Conservation (phyloP, 805 yeast species). For the Barnettozyma siamensis region DNA sequence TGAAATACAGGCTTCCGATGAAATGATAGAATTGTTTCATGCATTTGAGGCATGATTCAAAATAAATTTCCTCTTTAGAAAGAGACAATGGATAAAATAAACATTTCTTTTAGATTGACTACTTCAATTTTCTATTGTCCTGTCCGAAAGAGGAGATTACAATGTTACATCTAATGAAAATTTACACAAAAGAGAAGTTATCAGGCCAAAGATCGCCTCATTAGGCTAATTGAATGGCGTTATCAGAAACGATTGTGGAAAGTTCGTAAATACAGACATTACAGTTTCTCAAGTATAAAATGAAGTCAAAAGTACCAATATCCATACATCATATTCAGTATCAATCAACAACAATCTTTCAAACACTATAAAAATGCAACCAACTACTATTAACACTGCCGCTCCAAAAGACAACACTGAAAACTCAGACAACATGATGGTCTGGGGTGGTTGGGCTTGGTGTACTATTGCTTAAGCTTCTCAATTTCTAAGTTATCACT, state of each 20-base stretch:
- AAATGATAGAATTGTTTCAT: too few relatives aligned
- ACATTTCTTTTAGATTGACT: constrained; percentile 55
- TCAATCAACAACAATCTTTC: neutral
- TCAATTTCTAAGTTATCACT: neutral
- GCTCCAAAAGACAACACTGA: constrained; percentile 10
- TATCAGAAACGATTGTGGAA: too few relatives aligned
- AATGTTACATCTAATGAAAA: neutral
- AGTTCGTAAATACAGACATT: too few relatives aligned
- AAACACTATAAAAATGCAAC: constrained; percentile 3
- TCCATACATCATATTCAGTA: too few relatives aligned
- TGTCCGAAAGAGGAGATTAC: neutral
- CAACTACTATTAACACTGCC: constrained; percentile 6
- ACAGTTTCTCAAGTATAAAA: too few relatives aligned
- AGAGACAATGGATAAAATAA: constrained; percentile 68
- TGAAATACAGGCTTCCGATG: too few relatives aligned
- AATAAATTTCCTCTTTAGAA: constrained; percentile 32
- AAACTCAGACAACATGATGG: constrained; percentile 9
- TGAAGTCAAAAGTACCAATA: too few relatives aligned
- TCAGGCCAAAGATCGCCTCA: neutral
- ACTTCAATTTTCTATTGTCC: constrained; percentile 25
- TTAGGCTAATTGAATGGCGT: neutral
- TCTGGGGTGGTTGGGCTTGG: constrained; percentile 11
- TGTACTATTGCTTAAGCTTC: constrained; percentile 4
- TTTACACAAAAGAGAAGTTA: neutral
- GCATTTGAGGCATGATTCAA: too few relatives aligned